phyloP scores from a whole-genome alignment of 108 stramenopile genomes.

The Chaetoceros muelleri region DNA sequence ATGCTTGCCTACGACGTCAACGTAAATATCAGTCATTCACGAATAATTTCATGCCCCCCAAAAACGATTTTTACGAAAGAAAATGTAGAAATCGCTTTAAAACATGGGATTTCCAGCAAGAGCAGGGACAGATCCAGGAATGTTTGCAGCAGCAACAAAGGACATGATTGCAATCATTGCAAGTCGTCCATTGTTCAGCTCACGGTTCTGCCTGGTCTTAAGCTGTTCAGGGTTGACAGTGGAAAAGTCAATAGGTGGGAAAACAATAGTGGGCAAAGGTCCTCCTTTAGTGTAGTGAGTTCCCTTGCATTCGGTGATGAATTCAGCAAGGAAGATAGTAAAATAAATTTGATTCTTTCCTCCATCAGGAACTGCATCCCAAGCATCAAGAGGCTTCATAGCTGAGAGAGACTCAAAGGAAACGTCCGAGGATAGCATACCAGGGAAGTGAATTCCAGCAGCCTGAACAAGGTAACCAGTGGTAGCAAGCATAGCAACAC shows the following conservation, averaged over 20 bases:
- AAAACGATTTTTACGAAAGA: too few relatives aligned
- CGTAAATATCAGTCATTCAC: too few relatives aligned
- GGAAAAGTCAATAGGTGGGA: slow-evolving; percentile 67
- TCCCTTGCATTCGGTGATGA: slow-evolving; percentile 44
- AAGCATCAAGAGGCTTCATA: slow-evolving; percentile 68
- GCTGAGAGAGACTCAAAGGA: slow-evolving; percentile 54
- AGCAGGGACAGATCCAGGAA: slow-evolving; percentile 67
- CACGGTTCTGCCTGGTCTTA: slow-evolving; percentile 37
- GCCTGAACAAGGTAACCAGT: slow-evolving; percentile 46
- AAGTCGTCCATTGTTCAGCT: slow-evolving; percentile 77
- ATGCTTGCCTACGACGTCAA: too few relatives aligned
- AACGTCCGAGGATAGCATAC: slow-evolving; percentile 49
- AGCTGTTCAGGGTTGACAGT: slow-evolving; percentile 39
- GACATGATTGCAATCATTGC: slow-evolving; percentile 73
- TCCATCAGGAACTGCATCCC: slow-evolving; percentile 60
- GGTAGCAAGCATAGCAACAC: slow-evolving; percentile 67
- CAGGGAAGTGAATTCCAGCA: slow-evolving; percentile 63
- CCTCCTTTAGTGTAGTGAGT: slow-evolving; percentile 72
- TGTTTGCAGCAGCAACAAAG: slow-evolving; percentile 55
- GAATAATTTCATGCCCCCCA: too few relatives aligned
- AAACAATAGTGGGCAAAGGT: slow-evolving; percentile 51
- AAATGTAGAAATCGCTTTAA: too few relatives aligned
- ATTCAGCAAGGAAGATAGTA: slow-evolving; percentile 58
- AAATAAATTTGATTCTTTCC: slow-evolving; percentile 53
- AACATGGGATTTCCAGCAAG: slow-evolving; percentile 50